Conservation (phyloP, 2,329 filamentous ascomycete genomes). For the Ophiostoma ips region DNA sequence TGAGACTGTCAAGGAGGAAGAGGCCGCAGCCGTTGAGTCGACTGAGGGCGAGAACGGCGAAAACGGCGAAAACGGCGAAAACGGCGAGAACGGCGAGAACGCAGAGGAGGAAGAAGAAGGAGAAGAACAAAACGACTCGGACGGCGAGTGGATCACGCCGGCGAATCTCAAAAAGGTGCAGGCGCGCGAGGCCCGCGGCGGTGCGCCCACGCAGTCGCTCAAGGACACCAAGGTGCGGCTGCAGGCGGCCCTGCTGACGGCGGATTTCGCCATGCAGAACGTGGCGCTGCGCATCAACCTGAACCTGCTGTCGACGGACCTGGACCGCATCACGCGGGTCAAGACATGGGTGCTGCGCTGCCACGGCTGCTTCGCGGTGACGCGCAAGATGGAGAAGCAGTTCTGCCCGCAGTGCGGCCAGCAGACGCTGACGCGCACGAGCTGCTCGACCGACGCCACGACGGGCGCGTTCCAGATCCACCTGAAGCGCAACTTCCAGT, state of each 20-base stretch:
- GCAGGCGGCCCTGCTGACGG: slow-evolving; percentile 82
- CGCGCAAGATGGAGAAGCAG: slow-evolving; percentile 72
- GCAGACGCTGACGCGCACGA: slow-evolving; percentile 68
- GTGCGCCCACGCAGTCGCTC: slow-evolving; percentile 34
- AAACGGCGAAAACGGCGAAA: neutral
- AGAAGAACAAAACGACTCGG: slow-evolving; percentile 22
- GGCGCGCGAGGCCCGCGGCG: slow-evolving; percentile 42
- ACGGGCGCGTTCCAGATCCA: slow-evolving; percentile 73
- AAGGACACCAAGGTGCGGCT: slow-evolving; percentile 41
- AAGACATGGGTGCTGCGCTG: slow-evolving; percentile 86
- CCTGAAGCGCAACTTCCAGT: slow-evolving; percentile 89
- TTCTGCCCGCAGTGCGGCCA: slow-evolving; percentile 91
- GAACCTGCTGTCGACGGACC: slow-evolving; percentile 48
- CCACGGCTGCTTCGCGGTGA: slow-evolving; percentile 81
- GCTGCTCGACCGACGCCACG: slow-evolving; percentile 63
- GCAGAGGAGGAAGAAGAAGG: slow-evolving; percentile 20
- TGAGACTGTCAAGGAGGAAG: no score
- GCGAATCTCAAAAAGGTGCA: slow-evolving; percentile 80
- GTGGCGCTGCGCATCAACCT: slow-evolving; percentile 90
- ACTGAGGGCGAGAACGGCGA: slow-evolving; percentile 12
- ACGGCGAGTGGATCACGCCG: slow-evolving; percentile 82
- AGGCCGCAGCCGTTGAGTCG: slow-evolving; percentile 8
- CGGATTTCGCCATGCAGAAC: slow-evolving; percentile 97
- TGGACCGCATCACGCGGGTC: slow-evolving; percentile 70
- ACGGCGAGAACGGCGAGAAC: slow-evolving; percentile 24